Conservation (phyloP, 2,329 filamentous ascomycete species). For the Leptosphaerulina australis region DNA sequence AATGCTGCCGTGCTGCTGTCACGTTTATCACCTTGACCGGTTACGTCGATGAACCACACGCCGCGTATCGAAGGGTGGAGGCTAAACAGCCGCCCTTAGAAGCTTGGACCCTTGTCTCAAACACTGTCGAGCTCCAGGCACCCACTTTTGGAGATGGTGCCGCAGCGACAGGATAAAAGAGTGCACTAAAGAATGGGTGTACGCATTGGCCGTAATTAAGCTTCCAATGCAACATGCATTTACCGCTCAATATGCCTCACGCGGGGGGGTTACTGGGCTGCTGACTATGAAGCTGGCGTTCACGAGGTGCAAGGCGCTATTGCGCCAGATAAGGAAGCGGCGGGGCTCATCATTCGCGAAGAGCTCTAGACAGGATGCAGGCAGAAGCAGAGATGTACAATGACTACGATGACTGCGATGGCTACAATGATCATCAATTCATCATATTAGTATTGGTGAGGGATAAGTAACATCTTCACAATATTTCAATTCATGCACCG, state of each 20-base stretch:
- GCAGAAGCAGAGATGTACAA: too few species aligned
- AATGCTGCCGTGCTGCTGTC: background rate
- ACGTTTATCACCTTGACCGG: background rate
- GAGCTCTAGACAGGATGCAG: too few species aligned
- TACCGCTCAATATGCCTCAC: conserved; percentile 22
- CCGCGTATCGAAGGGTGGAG: background rate
- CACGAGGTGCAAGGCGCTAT: conserved; percentile 22
- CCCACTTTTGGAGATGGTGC: conserved; percentile 14
- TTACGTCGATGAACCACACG: background rate
- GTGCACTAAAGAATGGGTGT: conserved; percentile 17
- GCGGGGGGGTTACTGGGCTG: conserved; percentile 21
- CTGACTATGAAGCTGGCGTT: conserved; percentile 27
- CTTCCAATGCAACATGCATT: conserved; percentile 5
- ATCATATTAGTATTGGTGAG: too few species aligned
- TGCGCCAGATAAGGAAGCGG: conserved; percentile 18
- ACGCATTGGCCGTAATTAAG: conserved; percentile 9
- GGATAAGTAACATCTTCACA: too few species aligned
- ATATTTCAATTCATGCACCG: too few species aligned
- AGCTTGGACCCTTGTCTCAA: conserved; percentile 9
- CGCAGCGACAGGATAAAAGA: conserved; percentile 2
- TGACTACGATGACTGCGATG: too few species aligned
- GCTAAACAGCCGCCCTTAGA: background rate
- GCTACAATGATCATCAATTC: too few species aligned
- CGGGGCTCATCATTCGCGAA: conserved; percentile 4
- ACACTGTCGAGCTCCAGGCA: conserved; percentile 25